Evolutionary conservation across 257 asterid species (phyloP).

Genomic region (Solanum appendiculatum): DNA sequence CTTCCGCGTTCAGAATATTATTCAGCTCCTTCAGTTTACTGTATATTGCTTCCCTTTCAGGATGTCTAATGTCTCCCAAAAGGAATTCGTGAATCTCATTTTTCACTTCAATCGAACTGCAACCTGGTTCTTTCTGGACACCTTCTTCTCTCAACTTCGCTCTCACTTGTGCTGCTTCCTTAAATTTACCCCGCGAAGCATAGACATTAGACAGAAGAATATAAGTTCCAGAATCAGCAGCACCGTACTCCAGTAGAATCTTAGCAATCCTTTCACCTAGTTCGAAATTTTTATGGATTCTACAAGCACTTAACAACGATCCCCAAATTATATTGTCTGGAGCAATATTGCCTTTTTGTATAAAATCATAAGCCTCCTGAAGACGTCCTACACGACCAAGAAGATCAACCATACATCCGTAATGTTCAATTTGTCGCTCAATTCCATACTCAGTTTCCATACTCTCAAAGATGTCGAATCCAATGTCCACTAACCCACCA

Average conservation of each 20-base stretch:
- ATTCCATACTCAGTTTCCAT: constrained; percentile 22
- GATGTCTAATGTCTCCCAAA: constrained; percentile 44
- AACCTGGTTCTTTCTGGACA: constrained; percentile 43
- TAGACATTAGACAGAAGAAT: constrained; percentile 34
- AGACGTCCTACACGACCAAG: constrained; percentile 46
- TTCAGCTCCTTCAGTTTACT: constrained; percentile 25
- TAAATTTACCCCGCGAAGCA: constrained; percentile 32
- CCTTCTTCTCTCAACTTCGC: constrained; percentile 27
- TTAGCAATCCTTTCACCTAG: constrained; percentile 30
- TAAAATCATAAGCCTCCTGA: constrained; percentile 35
- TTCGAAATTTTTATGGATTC: constrained; percentile 25
- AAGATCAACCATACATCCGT: constrained; percentile 53
- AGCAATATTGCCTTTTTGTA: constrained; percentile 13
- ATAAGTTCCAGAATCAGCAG: constrained; percentile 22
- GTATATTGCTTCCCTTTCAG: constrained; percentile 40
- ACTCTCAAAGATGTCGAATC: constrained; percentile 23
- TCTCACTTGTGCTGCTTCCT: constrained; percentile 28
- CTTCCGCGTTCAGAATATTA: constrained; percentile 15
- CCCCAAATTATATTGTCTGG: constrained; percentile 47
- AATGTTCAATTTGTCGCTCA: constrained; percentile 40
- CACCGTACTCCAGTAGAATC: constrained; percentile 7
- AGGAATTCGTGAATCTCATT: constrained; percentile 38
- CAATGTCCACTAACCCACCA: constrained; percentile 36
- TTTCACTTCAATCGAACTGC: constrained; percentile 35
- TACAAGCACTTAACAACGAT: constrained; percentile 40